A percentile compares a stretch with the other conserved stretches of the same genome.
phyloP scores from a whole-genome alignment of 345 rosid species.

The Cardamine occulta region DNA sequence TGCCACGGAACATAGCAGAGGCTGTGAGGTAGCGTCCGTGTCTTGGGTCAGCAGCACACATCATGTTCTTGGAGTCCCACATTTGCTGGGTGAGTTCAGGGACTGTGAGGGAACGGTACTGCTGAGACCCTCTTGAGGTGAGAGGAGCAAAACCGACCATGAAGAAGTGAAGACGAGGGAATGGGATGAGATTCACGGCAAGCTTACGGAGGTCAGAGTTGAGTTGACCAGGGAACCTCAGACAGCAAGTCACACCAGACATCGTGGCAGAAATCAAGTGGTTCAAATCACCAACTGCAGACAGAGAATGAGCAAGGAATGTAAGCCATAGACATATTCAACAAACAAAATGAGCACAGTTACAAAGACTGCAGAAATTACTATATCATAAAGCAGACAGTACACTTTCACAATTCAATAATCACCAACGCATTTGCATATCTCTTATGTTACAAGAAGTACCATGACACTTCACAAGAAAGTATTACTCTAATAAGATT shows the following conservation, averaged over 20 bases:
- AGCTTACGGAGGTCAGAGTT: conserved; percentile 31
- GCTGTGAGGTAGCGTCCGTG: conserved; percentile 47
- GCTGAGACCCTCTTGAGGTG: conserved; percentile 50
- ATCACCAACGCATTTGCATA: not conserved
- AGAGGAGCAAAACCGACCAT: conserved; percentile 43
- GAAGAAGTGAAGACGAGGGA: conserved; percentile 34
- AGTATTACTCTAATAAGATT: not conserved
- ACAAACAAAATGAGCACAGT: not conserved
- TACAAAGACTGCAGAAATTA: not conserved
- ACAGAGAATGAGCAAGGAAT: conserved; percentile 20
- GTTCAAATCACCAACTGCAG: conserved; percentile 49
- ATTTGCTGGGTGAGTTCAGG: conserved; percentile 46
- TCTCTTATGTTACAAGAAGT: not conserved
- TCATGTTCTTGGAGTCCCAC: conserved; percentile 47
- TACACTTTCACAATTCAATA: not conserved
- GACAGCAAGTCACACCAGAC: conserved; percentile 32
- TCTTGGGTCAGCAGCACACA: conserved; percentile 46
- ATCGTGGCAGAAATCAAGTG: conserved; percentile 28
- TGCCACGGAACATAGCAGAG: conserved; percentile 50
- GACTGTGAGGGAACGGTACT: conserved; percentile 43
- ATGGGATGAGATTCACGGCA: conserved; percentile 31
- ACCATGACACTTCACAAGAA: not conserved
- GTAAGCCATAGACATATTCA: not conserved
- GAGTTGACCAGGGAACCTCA: conserved; percentile 33
- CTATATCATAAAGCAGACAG: not conserved